These are phyloP conservation scores for Pouteria campechiana DNA, from an alignment of 179 eudicot species.

Conservation along the genomic window DNA sequence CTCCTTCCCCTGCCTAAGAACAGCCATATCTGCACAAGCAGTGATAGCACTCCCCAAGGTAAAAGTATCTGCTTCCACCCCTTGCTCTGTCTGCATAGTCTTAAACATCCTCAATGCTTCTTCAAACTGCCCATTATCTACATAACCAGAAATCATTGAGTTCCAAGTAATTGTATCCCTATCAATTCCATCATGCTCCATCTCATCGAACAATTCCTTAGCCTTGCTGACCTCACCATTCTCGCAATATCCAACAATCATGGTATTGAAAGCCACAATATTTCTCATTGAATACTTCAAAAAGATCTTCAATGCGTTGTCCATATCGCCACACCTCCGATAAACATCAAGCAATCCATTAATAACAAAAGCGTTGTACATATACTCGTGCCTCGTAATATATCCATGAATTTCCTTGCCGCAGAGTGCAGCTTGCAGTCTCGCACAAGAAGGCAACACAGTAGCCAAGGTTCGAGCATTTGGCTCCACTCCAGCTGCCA, in stretches of 20 bases:
- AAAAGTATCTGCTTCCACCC: constrained; percentile 24
- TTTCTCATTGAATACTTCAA: constrained; percentile 26
- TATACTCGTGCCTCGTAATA: constrained; percentile 31
- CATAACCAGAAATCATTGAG: constrained; percentile 53
- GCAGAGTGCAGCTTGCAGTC: constrained; percentile 15
- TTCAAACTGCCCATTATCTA: constrained; percentile 26
- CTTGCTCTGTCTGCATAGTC: constrained; percentile 23
- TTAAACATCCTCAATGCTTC: constrained; percentile 29
- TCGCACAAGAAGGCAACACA: constrained; percentile 48
- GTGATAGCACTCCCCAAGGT: constrained; percentile 41
- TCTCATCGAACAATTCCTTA: constrained; percentile 23
- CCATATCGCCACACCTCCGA: constrained; percentile 43
- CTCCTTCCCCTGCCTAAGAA: constrained; percentile 25
- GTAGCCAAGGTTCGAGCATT: constrained; percentile 46
- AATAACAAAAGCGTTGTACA: constrained; percentile 34
- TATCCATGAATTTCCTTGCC: constrained; percentile 56
- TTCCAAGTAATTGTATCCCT: constrained; percentile 51
- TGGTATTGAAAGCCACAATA: constrained; percentile 35
- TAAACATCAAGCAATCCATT: constrained; percentile 56
- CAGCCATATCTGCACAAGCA: constrained; percentile 29
- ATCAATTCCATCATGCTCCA: constrained; percentile 20
- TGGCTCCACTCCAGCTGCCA: constrained; percentile 28
- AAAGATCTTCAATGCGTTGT: constrained; percentile 23
- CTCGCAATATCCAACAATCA: constrained; percentile 49
- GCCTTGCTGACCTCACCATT: constrained; percentile 35